phyloP scores from a whole-genome alignment of 352 stramenopile species.

The Pythium phragmiticola region DNA sequence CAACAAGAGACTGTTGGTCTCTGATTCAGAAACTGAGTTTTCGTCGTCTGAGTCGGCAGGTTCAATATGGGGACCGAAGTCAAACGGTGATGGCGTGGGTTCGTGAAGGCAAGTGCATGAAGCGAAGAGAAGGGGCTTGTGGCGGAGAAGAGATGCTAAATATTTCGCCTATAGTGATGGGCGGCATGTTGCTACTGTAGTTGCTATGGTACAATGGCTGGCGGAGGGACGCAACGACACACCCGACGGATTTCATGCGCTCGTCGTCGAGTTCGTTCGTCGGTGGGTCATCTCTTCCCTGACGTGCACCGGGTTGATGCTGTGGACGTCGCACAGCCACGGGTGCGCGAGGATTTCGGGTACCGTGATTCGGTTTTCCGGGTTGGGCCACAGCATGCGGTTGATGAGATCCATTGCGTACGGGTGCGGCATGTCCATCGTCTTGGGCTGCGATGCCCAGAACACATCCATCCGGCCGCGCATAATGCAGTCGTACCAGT shows the following conservation, averaged over 20 bases:
- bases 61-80: slow-evolving; percentile 1
- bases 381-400: slow-evolving; percentile 56
- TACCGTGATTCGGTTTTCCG: slow-evolving; percentile 59
- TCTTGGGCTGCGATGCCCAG: slow-evolving; percentile 49
- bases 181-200: no score
- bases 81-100: no score
- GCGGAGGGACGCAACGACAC: no score
- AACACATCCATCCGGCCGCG: slow-evolving; percentile 50
- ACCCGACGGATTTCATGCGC: no score
- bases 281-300: slow-evolving; percentile 42
- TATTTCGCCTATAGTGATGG: no score
- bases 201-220: slow-evolving; percentile 7
- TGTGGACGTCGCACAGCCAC: slow-evolving; percentile 50
- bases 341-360: slow-evolving; percentile 54
- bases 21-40: neutral
- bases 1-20: slow-evolving; percentile 14
- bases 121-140: no score
- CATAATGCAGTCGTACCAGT: slow-evolving; percentile 71
- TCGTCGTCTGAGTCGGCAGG: slow-evolving; percentile 13
- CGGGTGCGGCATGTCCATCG: slow-evolving; percentile 37
- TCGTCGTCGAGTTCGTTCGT: slow-evolving; percentile 12
- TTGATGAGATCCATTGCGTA: slow-evolving; percentile 75
- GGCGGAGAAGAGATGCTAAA: no score
- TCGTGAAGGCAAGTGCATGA: no score
- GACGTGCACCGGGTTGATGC: slow-evolving; percentile 37